Conservation (phyloP, 805 yeast genomes). For the Blastobotrys parvus region DNA sequence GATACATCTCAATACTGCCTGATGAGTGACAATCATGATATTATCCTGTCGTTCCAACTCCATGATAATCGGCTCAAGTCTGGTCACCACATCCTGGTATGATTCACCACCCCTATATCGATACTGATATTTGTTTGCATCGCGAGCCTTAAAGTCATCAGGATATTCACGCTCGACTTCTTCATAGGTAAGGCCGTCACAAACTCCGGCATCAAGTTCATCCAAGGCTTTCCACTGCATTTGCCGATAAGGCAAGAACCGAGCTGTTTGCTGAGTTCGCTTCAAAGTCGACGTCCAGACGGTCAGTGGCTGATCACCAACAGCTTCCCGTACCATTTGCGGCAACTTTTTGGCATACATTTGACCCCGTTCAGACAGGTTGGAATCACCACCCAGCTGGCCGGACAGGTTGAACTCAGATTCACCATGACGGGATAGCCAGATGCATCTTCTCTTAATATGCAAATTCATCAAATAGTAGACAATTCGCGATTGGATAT, state of each 20-base stretch:
- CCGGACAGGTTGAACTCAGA: conserved; percentile 87
- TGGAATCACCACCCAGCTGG: conserved; percentile 92
- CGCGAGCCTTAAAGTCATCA: conserved; percentile 92
- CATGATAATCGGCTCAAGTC: conserved; percentile 97
- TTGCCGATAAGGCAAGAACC: conserved; percentile 69
- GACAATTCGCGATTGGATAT: conserved; percentile 85
- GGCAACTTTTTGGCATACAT: conserved; percentile 78
- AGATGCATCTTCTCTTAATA: conserved; percentile 83
- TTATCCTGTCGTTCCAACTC: conserved; percentile 96
- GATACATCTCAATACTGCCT: conserved; percentile 91
- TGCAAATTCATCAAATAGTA: conserved; percentile 94
- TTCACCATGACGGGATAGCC: conserved; percentile 96
- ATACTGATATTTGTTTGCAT: conserved; percentile 90
- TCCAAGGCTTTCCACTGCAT: conserved; percentile 95
- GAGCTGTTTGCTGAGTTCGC: conserved; percentile 90
- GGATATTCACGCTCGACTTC: conserved; percentile 81
- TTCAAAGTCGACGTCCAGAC: conserved; percentile 93
- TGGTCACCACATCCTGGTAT: conserved; percentile 86
- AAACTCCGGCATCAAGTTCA: conserved; percentile 94
- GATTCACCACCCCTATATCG: conserved; percentile 97
- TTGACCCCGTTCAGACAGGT: conserved; percentile 74
- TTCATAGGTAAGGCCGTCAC: conserved; percentile 95
- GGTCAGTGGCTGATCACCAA: conserved; percentile 51
- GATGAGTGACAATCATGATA: conserved; percentile 92
- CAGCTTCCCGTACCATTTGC: conserved; percentile 56